Conservation (phyloP, 768 basidiomycete species). For the Suillus subluteus region DNA sequence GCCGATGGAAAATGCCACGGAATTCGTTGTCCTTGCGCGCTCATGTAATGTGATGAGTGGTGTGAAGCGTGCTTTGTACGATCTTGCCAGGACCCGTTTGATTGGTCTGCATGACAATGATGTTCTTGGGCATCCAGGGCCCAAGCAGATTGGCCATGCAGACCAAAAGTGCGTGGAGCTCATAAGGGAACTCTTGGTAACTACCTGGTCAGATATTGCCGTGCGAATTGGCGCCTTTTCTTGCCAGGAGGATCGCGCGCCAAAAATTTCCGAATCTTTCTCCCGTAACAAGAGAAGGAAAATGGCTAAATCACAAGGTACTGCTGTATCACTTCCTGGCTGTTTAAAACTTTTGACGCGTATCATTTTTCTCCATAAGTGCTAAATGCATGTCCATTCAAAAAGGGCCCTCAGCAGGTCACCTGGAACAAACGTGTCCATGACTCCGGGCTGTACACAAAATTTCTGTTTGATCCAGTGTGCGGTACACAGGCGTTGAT, state of each 20-base stretch:
- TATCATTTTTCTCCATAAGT: too few species aligned
- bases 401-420: not conserved
- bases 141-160: not conserved
- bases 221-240: not conserved
- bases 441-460: slow-evolving; percentile 28
- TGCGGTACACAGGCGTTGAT: slow-evolving; percentile 36
- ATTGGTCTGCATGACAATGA: not conserved
- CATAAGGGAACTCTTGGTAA: slow-evolving; percentile 25
- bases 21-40: slow-evolving; percentile 36
- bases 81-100: slow-evolving; percentile 28
- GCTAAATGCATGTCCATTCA: too few species aligned
- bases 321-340: too few species aligned
- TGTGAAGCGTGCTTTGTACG: slow-evolving; percentile 43
- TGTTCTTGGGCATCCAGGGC: slow-evolving; percentile 22
- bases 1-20: slow-evolving; percentile 27
- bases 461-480: slow-evolving; percentile 38
- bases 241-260: not conserved
- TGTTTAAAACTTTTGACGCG: too few species aligned
- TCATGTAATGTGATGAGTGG: slow-evolving; percentile 29
- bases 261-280: too few species aligned
- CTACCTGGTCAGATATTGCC: slow-evolving; percentile 22
- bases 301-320: too few species aligned
- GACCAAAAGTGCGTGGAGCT: slow-evolving; percentile 13
- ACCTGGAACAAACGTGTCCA: slow-evolving; percentile 18
- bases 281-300: too few species aligned